phyloP scores from a whole-genome alignment of 2,329 filamentous ascomycete genomes.

The Leptographium flavum region DNA sequence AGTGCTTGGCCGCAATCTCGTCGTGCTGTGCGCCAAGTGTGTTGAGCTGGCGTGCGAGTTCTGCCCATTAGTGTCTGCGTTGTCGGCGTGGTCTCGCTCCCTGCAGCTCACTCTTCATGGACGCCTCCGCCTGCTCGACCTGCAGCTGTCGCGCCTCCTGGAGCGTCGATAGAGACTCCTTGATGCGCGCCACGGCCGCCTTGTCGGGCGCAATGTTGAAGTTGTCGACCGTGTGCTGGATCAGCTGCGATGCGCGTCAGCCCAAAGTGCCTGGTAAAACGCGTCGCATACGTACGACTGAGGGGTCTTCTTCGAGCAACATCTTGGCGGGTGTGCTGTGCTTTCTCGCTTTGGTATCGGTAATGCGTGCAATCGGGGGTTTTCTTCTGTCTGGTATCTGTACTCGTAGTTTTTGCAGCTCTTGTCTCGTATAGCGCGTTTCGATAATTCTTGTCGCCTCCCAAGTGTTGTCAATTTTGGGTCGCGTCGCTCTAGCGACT shows the following conservation, averaged over 20 bases:
- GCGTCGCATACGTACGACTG: slow-evolving; percentile 43
- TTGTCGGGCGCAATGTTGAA: slow-evolving; percentile 93
- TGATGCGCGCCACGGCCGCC: slow-evolving; percentile 66
- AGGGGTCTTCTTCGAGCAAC: slow-evolving; percentile 89
- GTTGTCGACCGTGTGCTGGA: slow-evolving; percentile 80
- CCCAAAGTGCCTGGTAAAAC: neutral
- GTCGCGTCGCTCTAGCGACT: slow-evolving; percentile 9
- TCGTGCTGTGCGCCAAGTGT: slow-evolving; percentile 62
- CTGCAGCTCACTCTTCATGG: slow-evolving; percentile 40
- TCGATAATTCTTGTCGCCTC: neutral
- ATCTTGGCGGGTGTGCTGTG: slow-evolving; percentile 38
- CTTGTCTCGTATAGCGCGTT: neutral
- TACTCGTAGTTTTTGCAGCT: neutral
- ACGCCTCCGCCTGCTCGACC: slow-evolving; percentile 52
- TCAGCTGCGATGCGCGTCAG: slow-evolving; percentile 43
- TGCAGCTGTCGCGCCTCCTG: slow-evolving; percentile 70
- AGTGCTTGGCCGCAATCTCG: slow-evolving; percentile 62
- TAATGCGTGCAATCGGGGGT: too few species aligned
- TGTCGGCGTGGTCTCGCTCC: neutral
- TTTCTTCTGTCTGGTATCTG: too few species aligned
- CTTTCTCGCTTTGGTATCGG: neutral
- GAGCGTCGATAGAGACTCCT: slow-evolving; percentile 71
- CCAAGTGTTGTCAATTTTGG: neutral
- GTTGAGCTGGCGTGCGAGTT: slow-evolving; percentile 61
- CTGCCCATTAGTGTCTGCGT: slow-evolving; percentile 18